Evolutionary conservation across 805 yeast species (phyloP).

Genomic region (Dipodascopsis uninucleata): DNA sequence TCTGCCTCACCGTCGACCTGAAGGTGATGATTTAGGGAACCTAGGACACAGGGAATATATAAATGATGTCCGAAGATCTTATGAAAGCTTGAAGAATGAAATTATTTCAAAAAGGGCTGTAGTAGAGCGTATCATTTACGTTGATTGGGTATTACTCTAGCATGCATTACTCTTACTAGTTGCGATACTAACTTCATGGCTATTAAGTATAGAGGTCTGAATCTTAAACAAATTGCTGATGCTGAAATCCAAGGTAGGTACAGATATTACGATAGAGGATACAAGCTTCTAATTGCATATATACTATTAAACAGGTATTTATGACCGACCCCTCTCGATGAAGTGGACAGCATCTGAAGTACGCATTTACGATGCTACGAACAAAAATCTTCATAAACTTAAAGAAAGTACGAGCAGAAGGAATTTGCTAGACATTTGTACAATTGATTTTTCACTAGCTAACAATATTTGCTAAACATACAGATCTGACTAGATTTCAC

Average conservation of each 20-base stretch:
- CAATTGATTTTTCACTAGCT: no score
- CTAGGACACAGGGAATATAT: slow-evolving; percentile 33
- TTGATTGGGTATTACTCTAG: slow-evolving; percentile 27
- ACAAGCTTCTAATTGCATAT: background rate
- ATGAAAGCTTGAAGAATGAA: background rate
- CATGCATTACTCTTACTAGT: background rate
- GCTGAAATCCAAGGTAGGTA: slow-evolving; percentile 21
- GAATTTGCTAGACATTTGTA: no score
- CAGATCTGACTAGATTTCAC: slow-evolving; percentile 15
- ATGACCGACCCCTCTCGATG: slow-evolving; percentile 10
- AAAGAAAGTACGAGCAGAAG: no score
- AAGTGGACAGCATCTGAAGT: slow-evolving; percentile 22
- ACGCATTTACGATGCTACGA: no score
- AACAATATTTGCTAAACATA: background rate
- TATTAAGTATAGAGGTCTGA: slow-evolving; percentile 18
- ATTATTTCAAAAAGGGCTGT: slow-evolving; percentile 2
- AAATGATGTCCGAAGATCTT: slow-evolving; percentile 5
- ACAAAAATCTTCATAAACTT: no score
- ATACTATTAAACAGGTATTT: slow-evolving; percentile 6
- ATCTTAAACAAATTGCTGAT: slow-evolving; percentile 21
- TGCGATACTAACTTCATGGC: background rate
- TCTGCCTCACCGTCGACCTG: slow-evolving; percentile 11
- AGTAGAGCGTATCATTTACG: slow-evolving; percentile 13
- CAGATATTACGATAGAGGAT: background rate
- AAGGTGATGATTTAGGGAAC: background rate